phyloP scores from a whole-genome alignment of 371 early-diverging fungal species.

The Mucor saturninus region DNA sequence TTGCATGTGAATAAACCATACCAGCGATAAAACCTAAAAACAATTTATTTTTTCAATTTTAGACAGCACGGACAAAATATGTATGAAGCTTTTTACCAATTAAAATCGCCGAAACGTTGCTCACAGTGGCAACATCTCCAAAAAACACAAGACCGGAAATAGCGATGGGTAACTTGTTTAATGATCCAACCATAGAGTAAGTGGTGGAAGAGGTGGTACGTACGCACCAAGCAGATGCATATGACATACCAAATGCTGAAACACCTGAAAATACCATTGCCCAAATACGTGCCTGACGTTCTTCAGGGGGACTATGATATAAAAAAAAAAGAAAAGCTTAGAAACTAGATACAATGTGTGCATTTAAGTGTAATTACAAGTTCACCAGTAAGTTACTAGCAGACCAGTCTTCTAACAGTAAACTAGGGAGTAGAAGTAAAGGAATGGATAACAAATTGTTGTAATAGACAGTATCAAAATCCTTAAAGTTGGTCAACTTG shows the following conservation, averaged over 20 bases:
- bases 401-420: conserved; percentile 81
- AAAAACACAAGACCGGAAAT: conserved; percentile 95
- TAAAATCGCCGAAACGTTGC: conserved; percentile 80
- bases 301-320: conserved; percentile 51
- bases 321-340: background rate
- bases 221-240: conserved; percentile 94
- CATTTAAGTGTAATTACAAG: conserved; percentile 49
- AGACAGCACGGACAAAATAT: background rate
- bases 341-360: no score
- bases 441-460: conserved; percentile 94
- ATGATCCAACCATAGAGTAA: conserved; percentile 98
- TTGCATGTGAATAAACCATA: conserved; percentile 82
- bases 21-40: conserved; percentile 79
- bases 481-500: conserved; percentile 84
- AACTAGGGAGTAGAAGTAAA: conserved; percentile 76
- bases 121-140: conserved; percentile 82
- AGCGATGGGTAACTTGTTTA: conserved; percentile 98
- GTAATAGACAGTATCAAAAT: conserved; percentile 97
- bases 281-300: conserved; percentile 57
- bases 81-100: conserved; percentile 48
- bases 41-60: background rate
- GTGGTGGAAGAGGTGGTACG: conserved; percentile 96
- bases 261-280: conserved; percentile 87
- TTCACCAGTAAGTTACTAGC: conserved; percentile 52
- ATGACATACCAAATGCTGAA: conserved; percentile 93